phyloP scores from a whole-genome alignment of 495 filamentous ascomycete species.

The Pseudoneurospora amorphoporcata region DNA sequence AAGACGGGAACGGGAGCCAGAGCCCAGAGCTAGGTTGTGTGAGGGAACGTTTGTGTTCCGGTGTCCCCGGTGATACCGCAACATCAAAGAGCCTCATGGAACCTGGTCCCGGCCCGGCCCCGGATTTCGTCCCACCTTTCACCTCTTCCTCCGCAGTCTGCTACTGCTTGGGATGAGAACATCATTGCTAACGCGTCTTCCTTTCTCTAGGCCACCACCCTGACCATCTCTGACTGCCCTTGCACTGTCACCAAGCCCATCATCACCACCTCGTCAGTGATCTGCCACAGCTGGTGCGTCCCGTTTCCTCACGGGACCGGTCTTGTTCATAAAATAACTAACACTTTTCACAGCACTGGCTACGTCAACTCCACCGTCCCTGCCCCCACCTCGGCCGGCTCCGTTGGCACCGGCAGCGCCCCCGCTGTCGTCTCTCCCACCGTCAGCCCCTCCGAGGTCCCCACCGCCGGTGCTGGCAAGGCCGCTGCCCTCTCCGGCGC shows the following conservation, averaged over 20 bases:
- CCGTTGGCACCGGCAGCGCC: constrained; percentile 24
- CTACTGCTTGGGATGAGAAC: not conserved
- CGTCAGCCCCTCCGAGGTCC: constrained; percentile 21
- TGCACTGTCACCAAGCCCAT: constrained; percentile 69
- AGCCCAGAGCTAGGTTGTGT: not conserved
- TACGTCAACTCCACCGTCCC: constrained; percentile 22
- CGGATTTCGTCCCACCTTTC: not conserved
- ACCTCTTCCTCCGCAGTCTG: not conserved
- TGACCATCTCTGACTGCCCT: constrained; percentile 71
- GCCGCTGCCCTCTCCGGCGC: constrained; percentile 58
- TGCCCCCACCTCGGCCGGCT: constrained; percentile 19
- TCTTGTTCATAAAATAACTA: constrained; percentile 23
- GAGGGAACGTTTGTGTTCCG: not conserved
- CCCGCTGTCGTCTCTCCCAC: constrained; percentile 24
- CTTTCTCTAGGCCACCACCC: constrained; percentile 49
- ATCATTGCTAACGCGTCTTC: not conserved
- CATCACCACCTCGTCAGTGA: constrained; percentile 48
- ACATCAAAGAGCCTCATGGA: not conserved
- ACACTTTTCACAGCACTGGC: constrained; percentile 17
- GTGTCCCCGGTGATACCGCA: constrained; percentile 1
- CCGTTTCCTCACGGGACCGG: not conserved
- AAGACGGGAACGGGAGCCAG: not conserved
- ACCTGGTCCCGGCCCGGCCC: not conserved
- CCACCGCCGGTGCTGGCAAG: constrained; percentile 53
- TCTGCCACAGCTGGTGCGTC: constrained; percentile 57